These are phyloP conservation scores for Ceratocystis lukuohia DNA, from an alignment of 2,329 filamentous ascomycete species.

Conservation along the genomic window DNA sequence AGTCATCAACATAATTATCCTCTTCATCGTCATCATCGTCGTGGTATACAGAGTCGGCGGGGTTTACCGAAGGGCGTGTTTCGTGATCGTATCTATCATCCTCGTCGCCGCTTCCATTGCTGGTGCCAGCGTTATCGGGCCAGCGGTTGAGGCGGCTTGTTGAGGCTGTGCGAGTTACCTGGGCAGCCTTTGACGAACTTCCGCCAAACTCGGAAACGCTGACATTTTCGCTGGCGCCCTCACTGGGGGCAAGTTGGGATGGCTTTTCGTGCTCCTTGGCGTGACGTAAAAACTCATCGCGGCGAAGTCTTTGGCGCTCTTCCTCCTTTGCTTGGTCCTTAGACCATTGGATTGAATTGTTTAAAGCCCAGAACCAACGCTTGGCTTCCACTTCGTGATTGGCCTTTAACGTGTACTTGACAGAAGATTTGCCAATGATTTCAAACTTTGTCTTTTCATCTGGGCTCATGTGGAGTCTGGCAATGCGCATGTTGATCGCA, in stretches of 20 bases:
- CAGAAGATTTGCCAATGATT: constrained; percentile 93
- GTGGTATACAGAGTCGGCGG: constrained; percentile 27
- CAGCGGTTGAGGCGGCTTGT: constrained; percentile 11
- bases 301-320: constrained; percentile 58
- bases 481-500: constrained; percentile 98
- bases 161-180: constrained; percentile 23
- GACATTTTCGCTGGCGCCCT: constrained; percentile 39
- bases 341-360: constrained; percentile 96
- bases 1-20: constrained; percentile 59
- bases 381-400: constrained; percentile 98
- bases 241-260: constrained; percentile 33
- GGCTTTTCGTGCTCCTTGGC: constrained; percentile 60
- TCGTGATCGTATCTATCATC: constrained; percentile 37
- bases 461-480: constrained; percentile 84
- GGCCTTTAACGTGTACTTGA: constrained; percentile 95
- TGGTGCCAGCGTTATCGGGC: constrained; percentile 29
- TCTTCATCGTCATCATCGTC: constrained; percentile 56
- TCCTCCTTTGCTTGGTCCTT: constrained; percentile 95
- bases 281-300: constrained; percentile 61
- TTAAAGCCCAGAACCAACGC: constrained; percentile 96
- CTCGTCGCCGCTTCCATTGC: constrained; percentile 36
- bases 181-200: constrained; percentile 10
- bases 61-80: constrained; percentile 28
- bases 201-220: constrained; percentile 33
- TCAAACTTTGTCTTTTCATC: constrained; percentile 97